A percentile compares a stretch with the other conserved stretches of the same genome.
phyloP scores from a whole-genome alignment of 1,139 yeast genomes.

The Sugiyamaella grinbergsii region DNA sequence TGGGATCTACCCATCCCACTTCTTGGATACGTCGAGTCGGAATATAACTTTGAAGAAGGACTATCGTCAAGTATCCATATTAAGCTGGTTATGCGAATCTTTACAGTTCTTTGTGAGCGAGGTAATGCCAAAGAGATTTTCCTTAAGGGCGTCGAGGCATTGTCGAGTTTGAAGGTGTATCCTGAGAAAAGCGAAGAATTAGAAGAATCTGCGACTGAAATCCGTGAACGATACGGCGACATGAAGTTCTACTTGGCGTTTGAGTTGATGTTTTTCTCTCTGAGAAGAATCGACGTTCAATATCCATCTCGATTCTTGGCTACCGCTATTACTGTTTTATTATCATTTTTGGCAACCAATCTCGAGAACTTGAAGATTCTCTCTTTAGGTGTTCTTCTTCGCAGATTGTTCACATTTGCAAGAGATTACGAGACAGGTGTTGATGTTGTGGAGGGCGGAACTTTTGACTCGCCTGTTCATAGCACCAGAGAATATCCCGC shows the following conservation, averaged over 20 bases:
- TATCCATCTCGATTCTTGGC: constrained; percentile 78
- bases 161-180: constrained; percentile 41
- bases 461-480: constrained; percentile 42
- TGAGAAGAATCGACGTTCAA: constrained; percentile 58
- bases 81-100: constrained; percentile 47
- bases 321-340: constrained; percentile 59
- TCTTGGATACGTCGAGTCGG: constrained; percentile 42
- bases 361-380: constrained; percentile 39
- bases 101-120: constrained; percentile 57
- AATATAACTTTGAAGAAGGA: constrained; percentile 35
- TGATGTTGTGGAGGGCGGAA: constrained; percentile 34
- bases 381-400: constrained; percentile 51
- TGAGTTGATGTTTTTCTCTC: constrained; percentile 59
- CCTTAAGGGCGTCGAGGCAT: constrained; percentile 65
- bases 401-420: constrained; percentile 64
- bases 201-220: constrained; percentile 14
- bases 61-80: constrained; percentile 24
- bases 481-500: constrained; percentile 36
- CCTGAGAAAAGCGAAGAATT: constrained; percentile 27
- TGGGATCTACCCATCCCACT: constrained; percentile 83
- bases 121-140: constrained; percentile 84
- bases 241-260: constrained; percentile 63
- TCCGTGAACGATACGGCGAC: constrained; percentile 48
- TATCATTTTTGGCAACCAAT: constrained; percentile 53
- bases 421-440: constrained; percentile 62